A percentile compares a stretch with the other conserved stretches of the same genome.
phyloP scores from a whole-genome alignment of 2,329 filamentous ascomycete genomes.

The Amesomyces nigricolor region DNA sequence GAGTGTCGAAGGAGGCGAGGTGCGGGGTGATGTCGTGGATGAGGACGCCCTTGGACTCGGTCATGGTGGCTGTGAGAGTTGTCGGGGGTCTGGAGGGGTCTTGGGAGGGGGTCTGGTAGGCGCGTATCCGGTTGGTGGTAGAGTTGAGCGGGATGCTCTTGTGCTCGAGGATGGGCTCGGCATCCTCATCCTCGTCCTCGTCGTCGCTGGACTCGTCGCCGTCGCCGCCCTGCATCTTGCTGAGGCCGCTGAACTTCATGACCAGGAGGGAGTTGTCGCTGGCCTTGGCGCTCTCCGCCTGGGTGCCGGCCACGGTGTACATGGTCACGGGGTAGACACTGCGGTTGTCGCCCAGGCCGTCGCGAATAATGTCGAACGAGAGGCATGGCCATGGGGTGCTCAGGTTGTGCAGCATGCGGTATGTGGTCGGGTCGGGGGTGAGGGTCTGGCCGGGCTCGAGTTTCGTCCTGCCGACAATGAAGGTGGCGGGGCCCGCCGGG shows the following conservation, averaged over 20 bases:
- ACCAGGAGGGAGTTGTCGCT: conserved; percentile 93
- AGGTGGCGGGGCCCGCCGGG: conserved; percentile 62
- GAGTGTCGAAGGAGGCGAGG: conserved; percentile 81
- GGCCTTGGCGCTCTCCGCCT: conserved; percentile 68
- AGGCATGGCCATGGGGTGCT: conserved; percentile 95
- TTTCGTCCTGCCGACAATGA: conserved; percentile 91
- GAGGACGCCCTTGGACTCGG: conserved; percentile 79
- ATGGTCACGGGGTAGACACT: conserved; percentile 93
- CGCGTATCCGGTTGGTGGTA: conserved; percentile 89
- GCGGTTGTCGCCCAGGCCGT: conserved; percentile 80
- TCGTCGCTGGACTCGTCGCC: conserved; percentile 62
- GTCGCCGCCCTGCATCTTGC: conserved; percentile 71
- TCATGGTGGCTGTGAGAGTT: conserved; percentile 86
- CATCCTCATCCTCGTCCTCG: conserved; percentile 65
- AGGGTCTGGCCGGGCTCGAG: conserved; percentile 86
- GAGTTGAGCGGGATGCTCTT: conserved; percentile 79
- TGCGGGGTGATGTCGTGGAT: conserved; percentile 94
- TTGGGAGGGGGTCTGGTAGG: conserved; percentile 69
- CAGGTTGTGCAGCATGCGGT: conserved; percentile 94
- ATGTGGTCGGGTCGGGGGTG: conserved; percentile 86
- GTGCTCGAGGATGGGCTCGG: conserved; percentile 90
- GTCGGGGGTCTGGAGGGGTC: conserved; percentile 67
- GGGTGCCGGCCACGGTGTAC: conserved; percentile 91
- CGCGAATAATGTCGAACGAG: conserved; percentile 87
- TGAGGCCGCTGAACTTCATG: conserved; percentile 90